Conservation (phyloP, 1,284 basidiomycete genomes). For the Puccinia horiana region DNA sequence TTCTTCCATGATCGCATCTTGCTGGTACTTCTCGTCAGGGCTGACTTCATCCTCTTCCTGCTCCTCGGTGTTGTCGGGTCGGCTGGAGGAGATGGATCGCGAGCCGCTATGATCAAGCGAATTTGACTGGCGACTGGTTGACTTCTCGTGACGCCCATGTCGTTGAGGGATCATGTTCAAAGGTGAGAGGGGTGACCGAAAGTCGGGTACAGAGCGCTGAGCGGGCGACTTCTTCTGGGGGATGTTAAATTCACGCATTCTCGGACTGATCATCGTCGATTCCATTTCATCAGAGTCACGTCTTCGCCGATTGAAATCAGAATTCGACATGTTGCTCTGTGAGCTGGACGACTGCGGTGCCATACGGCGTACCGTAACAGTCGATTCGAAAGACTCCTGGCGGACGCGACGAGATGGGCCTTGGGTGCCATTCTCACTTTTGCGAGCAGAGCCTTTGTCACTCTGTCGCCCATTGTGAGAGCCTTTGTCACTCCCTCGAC, state of each 20-base stretch:
- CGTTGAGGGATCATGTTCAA: neutral
- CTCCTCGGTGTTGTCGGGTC: neutral
- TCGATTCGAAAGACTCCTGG: neutral
- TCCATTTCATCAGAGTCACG: neutral
- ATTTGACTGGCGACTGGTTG: neutral
- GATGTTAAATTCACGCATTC: neutral
- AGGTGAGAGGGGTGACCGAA: neutral
- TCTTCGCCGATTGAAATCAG: neutral
- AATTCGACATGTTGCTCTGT: neutral
- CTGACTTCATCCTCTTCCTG: neutral
- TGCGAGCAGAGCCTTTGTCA: neutral
- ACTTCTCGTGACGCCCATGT: neutral
- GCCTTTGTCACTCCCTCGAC: too few species aligned
- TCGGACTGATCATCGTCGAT: neutral
- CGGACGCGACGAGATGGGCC: neutral
- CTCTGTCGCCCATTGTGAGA: neutral
- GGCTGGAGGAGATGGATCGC: neutral
- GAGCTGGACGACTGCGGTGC: neutral
- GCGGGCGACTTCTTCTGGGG: neutral
- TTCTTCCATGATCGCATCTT: slow-evolving; percentile 11
- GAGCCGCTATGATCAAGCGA: neutral
- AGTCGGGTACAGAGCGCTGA: slow-evolving; percentile 9
- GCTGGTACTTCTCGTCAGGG: neutral
- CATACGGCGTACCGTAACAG: neutral
- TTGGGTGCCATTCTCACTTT: neutral